Conservation (phyloP, 768 basidiomycete genomes). For the Termitomyces sp. region DNA sequence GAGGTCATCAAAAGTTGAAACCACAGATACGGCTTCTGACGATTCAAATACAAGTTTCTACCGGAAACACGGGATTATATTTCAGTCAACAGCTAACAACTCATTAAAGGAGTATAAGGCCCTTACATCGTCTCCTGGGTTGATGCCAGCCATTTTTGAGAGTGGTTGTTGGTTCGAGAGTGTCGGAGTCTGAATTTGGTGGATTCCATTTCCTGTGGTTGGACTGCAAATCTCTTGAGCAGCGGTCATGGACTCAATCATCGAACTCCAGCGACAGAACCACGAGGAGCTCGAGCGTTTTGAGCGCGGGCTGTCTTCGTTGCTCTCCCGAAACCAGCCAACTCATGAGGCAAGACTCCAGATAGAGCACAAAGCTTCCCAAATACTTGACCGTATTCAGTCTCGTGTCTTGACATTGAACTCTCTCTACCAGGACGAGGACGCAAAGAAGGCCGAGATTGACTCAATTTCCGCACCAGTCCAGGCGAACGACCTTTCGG, state of each 20-base stretch:
- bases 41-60: conserved; percentile 96
- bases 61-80: neutral
- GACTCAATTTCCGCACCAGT: conserved; percentile 55
- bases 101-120: conserved; percentile 11
- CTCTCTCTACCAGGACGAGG: conserved; percentile 74
- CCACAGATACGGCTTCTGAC: conserved; percentile 84
- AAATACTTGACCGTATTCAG: conserved; percentile 83
- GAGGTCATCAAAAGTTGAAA: conserved; percentile 88
- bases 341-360: conserved; percentile 65
- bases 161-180: conserved; percentile 41
- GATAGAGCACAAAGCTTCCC: conserved; percentile 85
- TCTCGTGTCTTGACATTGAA: conserved; percentile 64
- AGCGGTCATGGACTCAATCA: conserved; percentile 80
- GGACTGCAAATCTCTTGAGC: conserved; percentile 13
- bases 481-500: conserved; percentile 73
- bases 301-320: conserved; percentile 79
- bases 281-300: conserved; percentile 96
- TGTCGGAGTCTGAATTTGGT: conserved; percentile 57
- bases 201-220: conserved; percentile 10
- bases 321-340: conserved; percentile 66
- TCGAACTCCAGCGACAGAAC: conserved; percentile 92
- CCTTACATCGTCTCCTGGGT: conserved; percentile 79
- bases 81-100: conserved; percentile 7
- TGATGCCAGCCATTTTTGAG: conserved; percentile 74
- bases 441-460: conserved; percentile 65